Evolutionary conservation across 2,329 filamentous ascomycete genomes (phyloP).

Genomic region (Penicillium sp.): DNA sequence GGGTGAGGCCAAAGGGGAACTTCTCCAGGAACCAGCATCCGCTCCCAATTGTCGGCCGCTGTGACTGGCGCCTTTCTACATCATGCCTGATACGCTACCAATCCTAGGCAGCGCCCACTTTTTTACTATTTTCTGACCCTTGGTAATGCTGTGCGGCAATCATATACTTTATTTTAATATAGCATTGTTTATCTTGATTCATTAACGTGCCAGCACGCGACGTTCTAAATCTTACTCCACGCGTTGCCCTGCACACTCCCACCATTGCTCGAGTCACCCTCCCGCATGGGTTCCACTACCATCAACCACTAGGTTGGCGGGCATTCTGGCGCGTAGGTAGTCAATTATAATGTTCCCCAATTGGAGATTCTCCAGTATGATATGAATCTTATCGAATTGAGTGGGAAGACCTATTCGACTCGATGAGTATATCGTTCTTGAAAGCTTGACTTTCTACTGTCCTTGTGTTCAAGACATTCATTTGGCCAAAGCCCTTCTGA

Average conservation of each 20-base stretch:
- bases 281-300: not conserved
- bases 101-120: not conserved
- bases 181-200: not conserved
- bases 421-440: no score
- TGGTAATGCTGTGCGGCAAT: not conserved
- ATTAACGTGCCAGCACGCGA: not conserved
- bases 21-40: constrained; percentile 8
- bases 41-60: constrained; percentile 12
- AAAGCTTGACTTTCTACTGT: no score
- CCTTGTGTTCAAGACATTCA: no score
- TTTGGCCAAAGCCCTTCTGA: no score
- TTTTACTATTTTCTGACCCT: no score
- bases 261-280: not conserved
- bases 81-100: not conserved
- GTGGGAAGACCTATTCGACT: no score
- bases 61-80: not conserved
- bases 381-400: not conserved
- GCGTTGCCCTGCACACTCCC: not conserved
- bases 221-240: not conserved
- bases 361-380: not conserved
- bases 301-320: not conserved
- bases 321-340: not conserved
- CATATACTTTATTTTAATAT: not conserved
- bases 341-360: not conserved
- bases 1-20: constrained; percentile 13